Evolutionary conservation across 495 filamentous ascomycete species (phyloP), one percentile per base, ranked within the genome.

Genomic region (Amorphotheca resinae): DNA sequence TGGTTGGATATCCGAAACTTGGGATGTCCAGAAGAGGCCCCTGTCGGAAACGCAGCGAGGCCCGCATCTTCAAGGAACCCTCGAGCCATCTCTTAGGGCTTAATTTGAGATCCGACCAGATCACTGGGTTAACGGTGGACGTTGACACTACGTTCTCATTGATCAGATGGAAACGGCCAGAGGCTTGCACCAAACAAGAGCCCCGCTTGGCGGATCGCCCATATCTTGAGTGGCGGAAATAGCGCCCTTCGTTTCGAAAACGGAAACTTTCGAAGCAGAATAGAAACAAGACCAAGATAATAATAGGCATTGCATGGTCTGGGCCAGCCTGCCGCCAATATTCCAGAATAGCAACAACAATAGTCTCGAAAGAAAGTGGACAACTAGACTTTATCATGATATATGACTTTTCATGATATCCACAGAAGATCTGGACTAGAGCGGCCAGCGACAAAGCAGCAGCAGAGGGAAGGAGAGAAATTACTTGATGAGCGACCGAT

Each of bases 161-260:
- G 41, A 46, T 48, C 35, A 45, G 48, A 54, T 44, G 25, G 28
- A 54, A 54, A 49, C 42, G 31, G 33, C 42, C 6, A 17, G 15
- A 39, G 34, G 23, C 32, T 16, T n/a, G n/a, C n/a, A n/a, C n/a
- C n/a, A n/a, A n/a, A n/a, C n/a, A n/a, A n/a, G 34, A 20, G 11
- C 15, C 25, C 25, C 25, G 6, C 25, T 30, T 12, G 11, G 11
- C 31, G 31, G 12, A 14, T 11, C 16, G 5, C 12, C 16, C 16
- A 33, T 5, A 33, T 4, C 11, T n/a, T n/a, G n/a, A n/a, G n/a
- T 33, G 31, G 31, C 16, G 11, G 4, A 33, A 15, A 33, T 33
- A 12, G 30, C 23, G 23, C n/a, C 35, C 26, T 41, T 25, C 42
- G 49, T 52, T 52, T 52, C 49, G 47, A 21, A 45, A 33, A 22